Evolutionary conservation across 352 stramenopile species (phyloP), one percentile per base, ranked within the genome.

Genomic region (Globisporangium acanthophoron): DNA sequence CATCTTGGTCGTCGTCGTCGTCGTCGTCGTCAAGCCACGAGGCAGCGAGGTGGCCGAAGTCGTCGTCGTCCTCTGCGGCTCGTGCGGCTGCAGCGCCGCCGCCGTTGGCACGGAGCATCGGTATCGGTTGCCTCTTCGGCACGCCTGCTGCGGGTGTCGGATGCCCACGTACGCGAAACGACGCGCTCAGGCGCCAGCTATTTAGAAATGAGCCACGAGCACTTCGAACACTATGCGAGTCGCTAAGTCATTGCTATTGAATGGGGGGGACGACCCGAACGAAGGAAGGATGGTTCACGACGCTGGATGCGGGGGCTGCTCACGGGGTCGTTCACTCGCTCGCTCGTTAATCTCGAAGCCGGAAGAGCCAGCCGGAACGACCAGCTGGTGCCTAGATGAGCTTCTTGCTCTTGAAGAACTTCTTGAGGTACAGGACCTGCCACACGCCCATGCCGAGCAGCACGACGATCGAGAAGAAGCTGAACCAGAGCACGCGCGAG

Each of bases 401-500:
- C 69, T 96, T 96, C 69, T 94, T 94, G 72, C 80, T 91, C 75
- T 96, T 96, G 81, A 96, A 96, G 56, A 96, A 96, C 63, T 90
- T 90, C 72, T 95, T 94, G 53, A 96, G 72, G 70, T 96, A 94
- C 64, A 92, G 62, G 44, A 96, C 85, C 65, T 96, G 87, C 79
- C 83, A 96, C 43, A 92, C 71, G 24, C 87, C 86, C 78, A 94
- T 93, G 47, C 71, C 77, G 20, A 96, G 64, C 39, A 96, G 69
- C 60, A 96, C 82, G 41, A 83, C 68, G 56, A 96, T 96, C 24
- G 84, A 94, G 48, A 96, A 78, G 57, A 94, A 92, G 65, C 82
- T 94, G 67, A 96, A 96, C 87, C 85, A 96, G 53, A 94, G 76
- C 62, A 96, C 84, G 45, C 87, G 81, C 46, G 85, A 88, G 71